Percentiles rank a stretch among this genome's conserved stretches.
phyloP scores from a whole-genome alignment of 2,329 filamentous ascomycete genomes.

The Moelleriella libera region DNA sequence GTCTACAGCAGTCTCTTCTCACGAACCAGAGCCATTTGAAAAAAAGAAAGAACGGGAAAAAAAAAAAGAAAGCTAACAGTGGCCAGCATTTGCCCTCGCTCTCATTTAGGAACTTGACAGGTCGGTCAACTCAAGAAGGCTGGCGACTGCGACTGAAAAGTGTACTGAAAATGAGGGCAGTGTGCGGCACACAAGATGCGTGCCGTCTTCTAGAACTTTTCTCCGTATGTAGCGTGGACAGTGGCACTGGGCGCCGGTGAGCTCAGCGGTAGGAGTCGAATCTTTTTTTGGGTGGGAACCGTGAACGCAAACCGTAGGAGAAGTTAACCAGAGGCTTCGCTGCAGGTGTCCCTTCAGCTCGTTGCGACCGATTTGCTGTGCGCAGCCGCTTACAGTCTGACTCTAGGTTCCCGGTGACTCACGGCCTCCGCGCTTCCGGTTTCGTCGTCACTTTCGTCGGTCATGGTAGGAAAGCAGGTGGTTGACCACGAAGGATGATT shows the following conservation, averaged over 20 bases:
- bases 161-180: too few species aligned
- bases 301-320: neutral
- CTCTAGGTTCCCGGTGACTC: conserved; percentile 2
- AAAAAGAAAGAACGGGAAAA: too few species aligned
- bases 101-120: conserved; percentile 33
- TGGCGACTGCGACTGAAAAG: too few species aligned
- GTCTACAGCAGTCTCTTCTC: conserved; percentile 97
- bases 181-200: too few species aligned
- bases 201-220: too few species aligned
- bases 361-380: neutral
- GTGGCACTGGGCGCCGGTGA: too few species aligned
- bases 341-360: conserved; percentile 3
- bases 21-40: conserved; percentile 63
- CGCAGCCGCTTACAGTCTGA: conserved; percentile 2
- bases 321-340: neutral
- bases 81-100: conserved; percentile 22
- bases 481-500: too few species aligned
- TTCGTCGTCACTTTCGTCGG: neutral
- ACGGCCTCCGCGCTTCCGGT: too few species aligned
- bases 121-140: conserved; percentile 13
- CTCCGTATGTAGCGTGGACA: too few species aligned
- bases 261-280: too few species aligned
- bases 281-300: too few species aligned
- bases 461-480: neutral
- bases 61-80: conserved; percentile 35